phyloP scores from a whole-genome alignment of 2,329 filamentous ascomycete species.

The Arthrobotrys musiformis region DNA sequence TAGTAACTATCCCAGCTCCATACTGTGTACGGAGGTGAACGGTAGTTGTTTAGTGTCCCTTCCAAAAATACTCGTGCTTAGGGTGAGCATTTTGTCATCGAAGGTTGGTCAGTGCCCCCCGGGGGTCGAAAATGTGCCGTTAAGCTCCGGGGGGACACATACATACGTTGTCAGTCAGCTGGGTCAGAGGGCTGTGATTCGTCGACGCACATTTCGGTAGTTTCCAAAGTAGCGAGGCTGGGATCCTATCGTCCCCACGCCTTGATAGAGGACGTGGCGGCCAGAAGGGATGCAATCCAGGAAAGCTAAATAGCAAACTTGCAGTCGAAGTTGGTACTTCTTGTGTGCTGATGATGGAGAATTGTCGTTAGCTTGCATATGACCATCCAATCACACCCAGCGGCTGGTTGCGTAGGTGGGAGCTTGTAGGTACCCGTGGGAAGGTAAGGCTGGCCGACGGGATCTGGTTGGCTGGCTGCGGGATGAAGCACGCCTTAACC shows the following conservation, averaged over 20 bases:
- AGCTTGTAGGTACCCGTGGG: constrained; percentile 22
- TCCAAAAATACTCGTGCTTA: constrained; percentile 40
- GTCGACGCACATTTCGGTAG: constrained; percentile 43
- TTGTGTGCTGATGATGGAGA: constrained; percentile 10
- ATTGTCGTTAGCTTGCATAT: constrained; percentile 23
- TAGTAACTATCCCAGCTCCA: background rate
- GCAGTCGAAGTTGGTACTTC: background rate
- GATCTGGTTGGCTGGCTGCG: constrained; percentile 29
- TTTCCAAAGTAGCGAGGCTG: constrained; percentile 40
- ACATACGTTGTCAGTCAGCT: constrained; percentile 31
- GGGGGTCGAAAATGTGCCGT: constrained; percentile 40
- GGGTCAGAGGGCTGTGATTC: constrained; percentile 42
- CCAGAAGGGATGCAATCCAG: background rate
- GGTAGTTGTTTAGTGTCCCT: constrained; percentile 9
- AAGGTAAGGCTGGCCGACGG: constrained; percentile 17
- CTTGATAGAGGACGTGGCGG: constrained; percentile 34
- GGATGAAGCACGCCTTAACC: background rate
- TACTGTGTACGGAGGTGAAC: constrained; percentile 23
- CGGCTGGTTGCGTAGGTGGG: constrained; percentile 6
- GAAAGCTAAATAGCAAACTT: constrained; percentile 8
- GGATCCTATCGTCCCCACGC: constrained; percentile 31
- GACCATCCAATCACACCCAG: constrained; percentile 27
- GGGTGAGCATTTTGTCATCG: constrained; percentile 27
- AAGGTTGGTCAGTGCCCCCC: constrained; percentile 11
- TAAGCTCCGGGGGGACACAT: constrained; percentile 37